Evolutionary conservation across 768 basidiomycete genomes (phyloP), one percentile per base, ranked within the genome.

Genomic region (Tephrocybe rancida): DNA sequence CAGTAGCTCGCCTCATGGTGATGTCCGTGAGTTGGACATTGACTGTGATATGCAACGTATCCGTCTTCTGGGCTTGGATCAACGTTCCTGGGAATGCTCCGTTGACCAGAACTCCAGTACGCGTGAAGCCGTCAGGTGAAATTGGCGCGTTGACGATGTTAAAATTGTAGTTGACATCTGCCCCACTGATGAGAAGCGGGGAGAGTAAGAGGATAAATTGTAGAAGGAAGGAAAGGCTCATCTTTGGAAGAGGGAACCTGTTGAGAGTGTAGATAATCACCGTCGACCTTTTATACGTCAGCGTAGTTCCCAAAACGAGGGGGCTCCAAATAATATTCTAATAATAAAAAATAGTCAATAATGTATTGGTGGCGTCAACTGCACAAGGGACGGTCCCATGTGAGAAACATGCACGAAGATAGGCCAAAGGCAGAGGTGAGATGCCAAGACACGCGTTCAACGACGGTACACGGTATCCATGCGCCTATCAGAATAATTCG

Each of bases 71-170:
- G 16, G 71, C 76, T 29, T 67, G 61, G 32, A 81, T 72, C 18
- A 73, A 61, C 2, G 74, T 60, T 0, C 75, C 79, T 30, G 77
- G 75, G 43, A 73, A 71, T 2, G 54, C 18, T 3, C 74, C 76
- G 50, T 76, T 78, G 21, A 74, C 69, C 19, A 78, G 63, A 9
- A 78, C 76, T 22, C 70, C 73, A 22, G 67, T 65, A 43, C 65
- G 62, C 25, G 46, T 57, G 39, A 74, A 75, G 3, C 79, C 79
- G 42, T 80, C 79, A 6, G 78, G 79, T 5, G 73, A 60, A 13
- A 77, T 63, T n/a, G 55, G 46, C n/a, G 65, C 67, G 58, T 81
- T 81, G 26, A 61, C 68, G 25, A 78, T 57, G 46, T 68, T 62
- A 25, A 75, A 54, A 21, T 52, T 63, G 37, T 55, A 48, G 54